Evolutionary conservation across 2,329 filamentous ascomycete species (phyloP).

Genomic region (Aspergillus hortae): DNA sequence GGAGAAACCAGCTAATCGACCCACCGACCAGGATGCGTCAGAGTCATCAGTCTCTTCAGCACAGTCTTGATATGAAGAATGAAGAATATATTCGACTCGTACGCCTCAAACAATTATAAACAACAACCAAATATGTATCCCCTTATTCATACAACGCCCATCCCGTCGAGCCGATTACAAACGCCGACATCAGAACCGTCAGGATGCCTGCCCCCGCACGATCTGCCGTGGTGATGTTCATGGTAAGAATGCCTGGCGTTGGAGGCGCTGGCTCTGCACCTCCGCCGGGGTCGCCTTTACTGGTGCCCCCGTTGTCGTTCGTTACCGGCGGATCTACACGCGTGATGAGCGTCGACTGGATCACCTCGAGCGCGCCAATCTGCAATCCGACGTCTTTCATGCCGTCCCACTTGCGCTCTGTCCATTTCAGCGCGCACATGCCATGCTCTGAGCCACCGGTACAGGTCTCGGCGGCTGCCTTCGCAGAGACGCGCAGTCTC

Average conservation of each 20-base stretch:
- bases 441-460: conserved; percentile 42
- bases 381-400: conserved; percentile 38
- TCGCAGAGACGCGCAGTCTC: conserved; percentile 51
- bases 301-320: conserved; percentile 28
- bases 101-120: not conserved
- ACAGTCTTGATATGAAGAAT: too few species aligned
- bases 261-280: conserved; percentile 16
- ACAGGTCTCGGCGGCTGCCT: conserved; percentile 54
- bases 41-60: too few species aligned
- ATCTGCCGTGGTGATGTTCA: conserved; percentile 32
- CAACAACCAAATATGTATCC: not conserved
- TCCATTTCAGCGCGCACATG: conserved; percentile 43
- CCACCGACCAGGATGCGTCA: too few species aligned
- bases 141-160: conserved; percentile 37
- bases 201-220: conserved; percentile 42
- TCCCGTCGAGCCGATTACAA: conserved; percentile 31
- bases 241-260: conserved; percentile 12
- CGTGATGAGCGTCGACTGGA: conserved; percentile 32
- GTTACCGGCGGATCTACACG: conserved; percentile 30
- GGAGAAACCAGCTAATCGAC: too few species aligned
- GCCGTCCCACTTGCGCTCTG: conserved; percentile 32
- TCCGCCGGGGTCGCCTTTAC: conserved; percentile 29
- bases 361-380: conserved; percentile 36
- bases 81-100: too few species aligned
- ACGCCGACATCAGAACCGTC: conserved; percentile 35